Conservation (phyloP, 371 early-diverging fungal species). For the Mucor racemosus region DNA sequence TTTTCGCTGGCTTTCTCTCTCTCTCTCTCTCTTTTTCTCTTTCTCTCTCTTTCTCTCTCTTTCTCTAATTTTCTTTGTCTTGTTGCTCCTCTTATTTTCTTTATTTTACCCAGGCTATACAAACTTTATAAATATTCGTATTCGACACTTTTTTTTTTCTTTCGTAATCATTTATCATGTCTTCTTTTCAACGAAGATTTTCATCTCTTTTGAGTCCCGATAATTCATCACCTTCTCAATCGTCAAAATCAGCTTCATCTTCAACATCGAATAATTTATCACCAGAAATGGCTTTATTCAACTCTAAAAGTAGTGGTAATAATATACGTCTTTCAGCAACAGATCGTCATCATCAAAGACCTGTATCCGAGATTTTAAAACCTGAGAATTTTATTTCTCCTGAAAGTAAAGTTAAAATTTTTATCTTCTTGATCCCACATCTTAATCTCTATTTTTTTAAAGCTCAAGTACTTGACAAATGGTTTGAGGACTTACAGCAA, state of each 20-base stretch:
- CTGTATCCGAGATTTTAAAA: conserved; percentile 47
- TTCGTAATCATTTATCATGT: background rate
- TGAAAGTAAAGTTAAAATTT: conserved; percentile 34
- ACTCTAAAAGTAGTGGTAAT: background rate
- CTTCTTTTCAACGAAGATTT: conserved; percentile 22
- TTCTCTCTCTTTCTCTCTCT: background rate
- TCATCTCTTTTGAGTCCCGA: conserved; percentile 20
- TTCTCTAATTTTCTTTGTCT: background rate
- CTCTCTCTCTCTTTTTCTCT: background rate
- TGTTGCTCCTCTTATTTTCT: background rate
- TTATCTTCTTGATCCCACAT: background rate
- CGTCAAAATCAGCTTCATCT: background rate
- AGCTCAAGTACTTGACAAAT: conserved; percentile 84
- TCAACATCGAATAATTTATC: background rate
- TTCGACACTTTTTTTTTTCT: background rate
- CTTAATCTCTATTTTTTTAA: background rate
- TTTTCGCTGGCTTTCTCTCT: background rate
- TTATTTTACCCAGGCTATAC: too few relatives aligned
- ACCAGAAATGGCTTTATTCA: background rate
- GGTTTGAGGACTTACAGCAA: conserved; percentile 90
- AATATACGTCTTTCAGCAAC: background rate
- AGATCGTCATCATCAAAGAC: conserved; percentile 34
- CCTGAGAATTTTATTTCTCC: conserved; percentile 43
- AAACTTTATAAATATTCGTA: background rate
- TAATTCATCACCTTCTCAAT: background rate